Conservation (phyloP, 2,329 filamentous ascomycete genomes). For the Aspergillus brunneoviolaceus region DNA sequence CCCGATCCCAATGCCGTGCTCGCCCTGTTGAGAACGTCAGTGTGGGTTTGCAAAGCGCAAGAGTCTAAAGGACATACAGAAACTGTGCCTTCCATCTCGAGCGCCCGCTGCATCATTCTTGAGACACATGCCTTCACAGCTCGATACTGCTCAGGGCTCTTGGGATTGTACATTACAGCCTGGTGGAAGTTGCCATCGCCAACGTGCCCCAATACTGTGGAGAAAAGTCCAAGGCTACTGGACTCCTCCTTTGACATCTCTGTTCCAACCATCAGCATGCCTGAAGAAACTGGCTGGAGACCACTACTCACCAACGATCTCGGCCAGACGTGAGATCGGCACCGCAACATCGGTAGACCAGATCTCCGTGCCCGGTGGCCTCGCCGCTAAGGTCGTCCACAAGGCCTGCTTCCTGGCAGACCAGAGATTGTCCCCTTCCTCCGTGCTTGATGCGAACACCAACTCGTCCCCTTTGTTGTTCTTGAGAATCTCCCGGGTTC, state of each 20-base stretch:
- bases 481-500: slow-evolving; percentile 58
- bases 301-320: slow-evolving; percentile 52
- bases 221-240: slow-evolving; percentile 78
- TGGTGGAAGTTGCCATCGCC: slow-evolving; percentile 93
- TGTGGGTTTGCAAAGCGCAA: neutral
- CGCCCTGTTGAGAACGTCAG: slow-evolving; percentile 52
- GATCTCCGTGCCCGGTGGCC: slow-evolving; percentile 53
- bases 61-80: slow-evolving; percentile 46
- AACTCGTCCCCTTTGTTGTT: slow-evolving; percentile 40
- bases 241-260: slow-evolving; percentile 85
- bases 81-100: slow-evolving; percentile 89
- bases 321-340: slow-evolving; percentile 55
- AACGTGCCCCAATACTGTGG: slow-evolving; percentile 80
- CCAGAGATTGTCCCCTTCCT: slow-evolving; percentile 55
- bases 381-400: slow-evolving; percentile 57
- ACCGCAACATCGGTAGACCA: slow-evolving; percentile 63
- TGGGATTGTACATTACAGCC: slow-evolving; percentile 78
- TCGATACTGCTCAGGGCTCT: slow-evolving; percentile 64
- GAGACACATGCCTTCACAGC: slow-evolving; percentile 77
- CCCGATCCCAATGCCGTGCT: slow-evolving; percentile 79
- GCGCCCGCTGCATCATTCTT: slow-evolving; percentile 77
- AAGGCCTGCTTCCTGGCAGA: slow-evolving; percentile 57
- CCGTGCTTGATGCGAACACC: slow-evolving; percentile 50
- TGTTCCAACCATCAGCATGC: slow-evolving; percentile 8
- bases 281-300: no score